Percentiles rank a stretch among this genome's conserved stretches.
These are phyloP conservation scores for Psidium guajava DNA, from an alignment of 345 rosid species.

Conservation along the genomic window DNA sequence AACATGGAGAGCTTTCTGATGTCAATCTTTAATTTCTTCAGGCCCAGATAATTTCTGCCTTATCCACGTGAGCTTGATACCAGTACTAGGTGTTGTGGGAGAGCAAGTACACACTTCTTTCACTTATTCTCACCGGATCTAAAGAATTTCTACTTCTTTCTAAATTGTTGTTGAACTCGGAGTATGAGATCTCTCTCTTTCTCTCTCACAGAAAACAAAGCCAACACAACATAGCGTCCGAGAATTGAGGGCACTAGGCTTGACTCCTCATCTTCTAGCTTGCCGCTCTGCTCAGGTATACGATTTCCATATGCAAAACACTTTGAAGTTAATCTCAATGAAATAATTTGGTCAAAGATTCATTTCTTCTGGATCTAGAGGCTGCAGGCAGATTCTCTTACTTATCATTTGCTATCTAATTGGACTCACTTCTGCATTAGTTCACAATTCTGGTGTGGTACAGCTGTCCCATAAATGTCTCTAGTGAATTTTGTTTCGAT, in stretches of 20 bases:
- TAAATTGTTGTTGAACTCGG: not conserved
- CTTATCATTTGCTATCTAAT: not conserved
- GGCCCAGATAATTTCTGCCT: conserved; percentile 91
- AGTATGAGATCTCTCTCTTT: not conserved
- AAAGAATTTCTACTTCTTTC: not conserved
- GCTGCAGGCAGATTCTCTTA: not conserved
- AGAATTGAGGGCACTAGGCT: conserved; percentile 88
- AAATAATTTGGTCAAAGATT: not conserved
- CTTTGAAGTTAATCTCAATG: not conserved
- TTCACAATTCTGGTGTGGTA: not conserved
- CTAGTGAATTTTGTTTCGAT: not conserved
- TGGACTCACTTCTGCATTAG: not conserved
- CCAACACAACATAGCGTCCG: conserved; percentile 64
- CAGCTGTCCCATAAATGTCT: not conserved
- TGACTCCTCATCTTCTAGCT: conserved; percentile 87
- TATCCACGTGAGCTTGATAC: conserved; percentile 93
- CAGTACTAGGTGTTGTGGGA: conserved; percentile 91
- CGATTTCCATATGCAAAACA: not conserved
- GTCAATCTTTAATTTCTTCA: conserved; percentile 16
- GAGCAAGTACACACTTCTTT: conserved; percentile 58
- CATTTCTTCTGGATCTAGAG: not conserved
- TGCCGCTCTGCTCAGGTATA: conserved; percentile 90
- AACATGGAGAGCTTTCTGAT: not conserved
- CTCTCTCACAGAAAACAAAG: conserved; percentile 8
- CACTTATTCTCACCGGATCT: not conserved